A percentile compares a stretch with the other conserved stretches of the same genome.
Conservation (phyloP, 441 rosid species). For the Gossypium davidsonii region DNA sequence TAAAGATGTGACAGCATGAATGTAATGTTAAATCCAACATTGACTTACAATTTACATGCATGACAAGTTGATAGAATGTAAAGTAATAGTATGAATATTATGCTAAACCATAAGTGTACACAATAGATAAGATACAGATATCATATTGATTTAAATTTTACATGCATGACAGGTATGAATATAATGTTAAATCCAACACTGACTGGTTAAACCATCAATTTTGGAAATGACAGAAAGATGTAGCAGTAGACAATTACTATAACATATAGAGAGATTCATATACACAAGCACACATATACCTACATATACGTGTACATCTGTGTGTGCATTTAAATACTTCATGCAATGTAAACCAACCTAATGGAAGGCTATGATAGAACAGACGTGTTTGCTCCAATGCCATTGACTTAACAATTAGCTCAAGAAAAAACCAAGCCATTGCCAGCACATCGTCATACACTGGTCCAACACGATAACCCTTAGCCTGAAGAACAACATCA, state of each 20-base stretch:
- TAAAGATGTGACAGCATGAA: neutral
- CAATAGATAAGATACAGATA: neutral
- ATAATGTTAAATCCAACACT: neutral
- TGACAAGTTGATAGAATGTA: neutral
- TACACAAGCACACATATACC: neutral
- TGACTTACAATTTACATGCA: neutral
- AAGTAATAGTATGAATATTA: neutral
- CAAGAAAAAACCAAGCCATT: slow-evolving; percentile 99
- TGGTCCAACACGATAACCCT: slow-evolving; percentile 99
- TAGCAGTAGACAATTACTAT: slow-evolving; percentile 5
- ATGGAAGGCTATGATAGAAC: slow-evolving; percentile 80
- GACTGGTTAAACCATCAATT: neutral
- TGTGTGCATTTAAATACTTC: neutral
- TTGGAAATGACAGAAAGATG: neutral
- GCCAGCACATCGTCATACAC: slow-evolving; percentile 98
- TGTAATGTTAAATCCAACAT: neutral
- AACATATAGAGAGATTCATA: neutral
- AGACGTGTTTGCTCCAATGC: slow-evolving; percentile 93
- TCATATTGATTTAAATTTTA: neutral
- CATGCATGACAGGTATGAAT: neutral
- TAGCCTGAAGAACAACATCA: slow-evolving; percentile 61
- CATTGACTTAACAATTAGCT: slow-evolving; percentile 96
- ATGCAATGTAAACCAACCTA: slow-evolving; percentile 43
- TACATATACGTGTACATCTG: neutral
- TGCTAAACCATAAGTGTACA: neutral